Percentiles rank a stretch among this genome's conserved stretches.
phyloP scores from a whole-genome alignment of 257 asterid species.

The Perilla frutescens region DNA sequence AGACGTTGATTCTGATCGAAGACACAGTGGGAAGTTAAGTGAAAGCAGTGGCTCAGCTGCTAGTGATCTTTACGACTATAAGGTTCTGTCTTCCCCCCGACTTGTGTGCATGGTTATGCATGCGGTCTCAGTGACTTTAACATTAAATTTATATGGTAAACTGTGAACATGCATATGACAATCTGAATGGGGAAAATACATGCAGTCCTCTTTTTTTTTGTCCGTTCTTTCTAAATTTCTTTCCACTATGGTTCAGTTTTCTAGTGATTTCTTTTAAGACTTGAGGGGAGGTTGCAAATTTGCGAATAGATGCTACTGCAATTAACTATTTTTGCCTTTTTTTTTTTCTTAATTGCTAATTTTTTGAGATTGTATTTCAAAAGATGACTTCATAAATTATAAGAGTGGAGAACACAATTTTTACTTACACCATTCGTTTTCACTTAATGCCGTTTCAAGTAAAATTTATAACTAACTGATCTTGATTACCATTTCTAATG shows the following conservation, averaged over 20 bases:
- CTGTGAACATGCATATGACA: background rate
- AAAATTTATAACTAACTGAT: background rate
- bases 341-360: background rate
- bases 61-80: slow-evolving; percentile 86
- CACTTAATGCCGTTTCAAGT: background rate
- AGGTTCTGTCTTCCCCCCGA: slow-evolving; percentile 53
- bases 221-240: background rate
- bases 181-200: background rate
- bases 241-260: background rate
- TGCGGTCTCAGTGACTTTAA: slow-evolving; percentile 13
- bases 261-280: background rate
- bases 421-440: background rate
- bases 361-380: slow-evolving; percentile 8
- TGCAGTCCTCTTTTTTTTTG: background rate
- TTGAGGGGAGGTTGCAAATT: background rate
- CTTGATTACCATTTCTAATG: background rate
- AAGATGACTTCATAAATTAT: background rate
- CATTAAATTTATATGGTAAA: background rate
- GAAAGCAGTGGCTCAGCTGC: slow-evolving; percentile 95
- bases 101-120: slow-evolving; percentile 10
- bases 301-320: slow-evolving; percentile 13
- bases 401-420: background rate
- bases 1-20: slow-evolving; percentile 75
- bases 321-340: background rate
- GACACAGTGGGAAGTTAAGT: slow-evolving; percentile 90